A percentile compares a stretch with the other conserved stretches of the same genome.
Conservation (phyloP, 2,329 filamentous ascomycete genomes). For the Elsinoe arachidis region DNA sequence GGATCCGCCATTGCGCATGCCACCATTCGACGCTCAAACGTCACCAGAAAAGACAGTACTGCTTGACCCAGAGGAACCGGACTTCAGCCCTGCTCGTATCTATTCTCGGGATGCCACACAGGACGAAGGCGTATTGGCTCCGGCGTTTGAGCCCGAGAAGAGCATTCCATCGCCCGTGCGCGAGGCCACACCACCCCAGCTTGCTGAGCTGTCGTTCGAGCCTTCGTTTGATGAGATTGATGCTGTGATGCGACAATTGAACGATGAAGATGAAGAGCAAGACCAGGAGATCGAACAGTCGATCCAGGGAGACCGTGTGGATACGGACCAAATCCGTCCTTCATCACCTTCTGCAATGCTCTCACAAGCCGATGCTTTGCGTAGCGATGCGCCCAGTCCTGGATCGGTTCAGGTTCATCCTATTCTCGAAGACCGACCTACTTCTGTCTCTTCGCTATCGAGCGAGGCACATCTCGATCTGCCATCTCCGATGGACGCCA, state of each 20-base stretch:
- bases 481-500: conserved; percentile 11
- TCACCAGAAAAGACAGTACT: not conserved
- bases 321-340: not conserved
- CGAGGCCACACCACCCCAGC: conserved; percentile 26
- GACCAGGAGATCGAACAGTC: conserved; percentile 25
- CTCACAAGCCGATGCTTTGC: not conserved
- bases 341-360: conserved; percentile 1
- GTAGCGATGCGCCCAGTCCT: conserved; percentile 63
- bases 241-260: conserved; percentile 80
- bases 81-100: conserved; percentile 16
- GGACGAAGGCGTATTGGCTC: not conserved
- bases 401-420: conserved; percentile 40
- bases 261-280: conserved; percentile 58
- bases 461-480: conserved; percentile 10
- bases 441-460: conserved; percentile 14
- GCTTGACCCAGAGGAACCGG: conserved; percentile 13
- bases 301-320: conserved; percentile 23
- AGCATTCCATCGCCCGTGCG: conserved; percentile 29
- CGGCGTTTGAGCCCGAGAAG: conserved; percentile 23
- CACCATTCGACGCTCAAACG: not conserved
- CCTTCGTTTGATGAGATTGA: conserved; percentile 76
- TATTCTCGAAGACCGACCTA: not conserved
- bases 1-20: conserved; percentile 9
- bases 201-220: conserved; percentile 47
- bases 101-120: conserved; percentile 14